Base-by-base conservation (phyloP, 2,329 filamentous ascomycete species). In the Penicillium decumbens region DNA sequence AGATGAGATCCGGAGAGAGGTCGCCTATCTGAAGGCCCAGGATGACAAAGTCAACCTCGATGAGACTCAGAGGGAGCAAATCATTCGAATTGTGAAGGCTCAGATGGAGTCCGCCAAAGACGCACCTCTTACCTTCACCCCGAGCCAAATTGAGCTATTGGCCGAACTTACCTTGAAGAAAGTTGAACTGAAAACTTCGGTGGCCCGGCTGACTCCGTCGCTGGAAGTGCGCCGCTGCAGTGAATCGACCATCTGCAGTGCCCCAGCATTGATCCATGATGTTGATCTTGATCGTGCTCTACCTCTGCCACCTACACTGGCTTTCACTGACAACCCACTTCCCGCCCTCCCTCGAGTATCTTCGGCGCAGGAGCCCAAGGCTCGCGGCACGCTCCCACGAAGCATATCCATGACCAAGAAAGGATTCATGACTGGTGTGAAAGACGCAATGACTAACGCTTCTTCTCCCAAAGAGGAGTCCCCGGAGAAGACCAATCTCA, bases 391-490 rank as follows among this genome's bases (percentile, higher is more conserved):
- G 8, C 20, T 58, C 9, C 43, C 45, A 3, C 48, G 55, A 35
- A 56, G 46, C 20, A 18, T 51, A 1, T 58, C 55, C 2, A 10
- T 56, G 7, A 42, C 43, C 10, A 53, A 47, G 15, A 53, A 51
- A n/a, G 47, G 45, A 4, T 25, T 51, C 10, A 6, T 47, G 2
- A 51, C 47, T 13, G 24, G 33, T 4, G 20, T 33, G 37, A 43
- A 43, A 30, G 46, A 29, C 12, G 30, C 46, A 4, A 13, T 41
- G 6, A 28, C 47, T 7, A 43, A 47, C 2, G 18, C 41, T 9
- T 25, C 47, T 5, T 43, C 45, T 6, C 13, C n/a, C 3, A 45
- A 47, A 24, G 45, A 51, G 10, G 52, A 51, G 18, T n/a, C 27
- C 8, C 15, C 6, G 0, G 24, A 30, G 3, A 53, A 45, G 15